phyloP scores from a whole-genome alignment of 164 flowering plant genomes.

The Magnolia kwangsiensis region DNA sequence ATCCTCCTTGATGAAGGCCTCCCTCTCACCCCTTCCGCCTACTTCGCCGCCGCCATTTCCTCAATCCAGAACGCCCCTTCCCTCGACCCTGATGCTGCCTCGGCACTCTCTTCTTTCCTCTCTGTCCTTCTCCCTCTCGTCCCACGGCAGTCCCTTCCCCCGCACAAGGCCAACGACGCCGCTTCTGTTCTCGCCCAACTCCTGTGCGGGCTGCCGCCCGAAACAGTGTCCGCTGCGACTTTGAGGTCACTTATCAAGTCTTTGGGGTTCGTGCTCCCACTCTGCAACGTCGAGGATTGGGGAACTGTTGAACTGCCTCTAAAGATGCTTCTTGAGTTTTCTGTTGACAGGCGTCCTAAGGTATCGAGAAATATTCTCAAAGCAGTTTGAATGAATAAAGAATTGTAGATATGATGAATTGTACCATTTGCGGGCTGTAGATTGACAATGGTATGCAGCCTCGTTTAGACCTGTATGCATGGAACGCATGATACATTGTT shows the following conservation, averaged over 20 bases:
- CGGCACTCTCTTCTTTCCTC: conserved; percentile 60
- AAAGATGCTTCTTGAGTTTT: conserved; percentile 46
- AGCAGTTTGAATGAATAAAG: too few species aligned
- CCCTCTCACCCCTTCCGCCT: conserved; percentile 66
- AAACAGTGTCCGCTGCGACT: conserved; percentile 35
- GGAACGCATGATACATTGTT: too few species aligned
- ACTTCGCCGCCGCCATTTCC: conserved; percentile 77
- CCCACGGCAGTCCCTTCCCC: conserved; percentile 31
- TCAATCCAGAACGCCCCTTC: conserved; percentile 9
- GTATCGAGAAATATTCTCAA: conserved; percentile 26
- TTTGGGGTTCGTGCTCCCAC: conserved; percentile 52
- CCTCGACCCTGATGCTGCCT: conserved; percentile 39
- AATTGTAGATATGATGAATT: too few species aligned
- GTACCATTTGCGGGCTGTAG: too few species aligned
- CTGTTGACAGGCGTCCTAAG: conserved; percentile 87
- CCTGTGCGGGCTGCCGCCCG: conserved; percentile 19
- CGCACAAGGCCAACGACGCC: conserved; percentile 59
- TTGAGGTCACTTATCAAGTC: conserved; percentile 65
- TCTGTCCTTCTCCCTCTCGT: conserved; percentile 55
- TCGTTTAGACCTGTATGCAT: too few species aligned
- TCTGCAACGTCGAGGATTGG: conserved; percentile 74
- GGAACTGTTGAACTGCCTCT: conserved; percentile 38
- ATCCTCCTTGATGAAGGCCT: conserved; percentile 56
- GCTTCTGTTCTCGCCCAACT: conserved; percentile 40
- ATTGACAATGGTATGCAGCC: too few species aligned